Conservation (phyloP, 352 stramenopile genomes). For the Phytophthora citricola region DNA sequence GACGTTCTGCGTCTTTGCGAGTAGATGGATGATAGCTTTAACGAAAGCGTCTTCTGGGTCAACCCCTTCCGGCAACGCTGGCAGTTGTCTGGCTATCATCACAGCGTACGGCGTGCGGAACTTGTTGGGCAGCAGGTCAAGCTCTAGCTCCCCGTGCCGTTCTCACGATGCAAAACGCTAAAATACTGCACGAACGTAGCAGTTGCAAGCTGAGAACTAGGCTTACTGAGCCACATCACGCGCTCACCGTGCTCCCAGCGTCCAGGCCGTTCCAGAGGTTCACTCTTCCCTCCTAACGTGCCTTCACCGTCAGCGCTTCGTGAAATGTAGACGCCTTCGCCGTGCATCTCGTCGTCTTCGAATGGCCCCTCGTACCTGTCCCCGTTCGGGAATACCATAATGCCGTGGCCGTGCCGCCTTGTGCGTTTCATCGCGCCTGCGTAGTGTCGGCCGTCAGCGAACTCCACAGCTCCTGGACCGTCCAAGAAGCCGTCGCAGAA, state of each 20-base stretch:
- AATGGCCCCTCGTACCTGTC: constrained; percentile 93
- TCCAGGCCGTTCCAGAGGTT: constrained; percentile 69
- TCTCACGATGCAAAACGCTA: constrained; percentile 34
- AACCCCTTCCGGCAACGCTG: constrained; percentile 73
- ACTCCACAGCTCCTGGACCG: constrained; percentile 62
- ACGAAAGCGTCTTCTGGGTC: constrained; percentile 74
- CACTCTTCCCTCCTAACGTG: constrained; percentile 32
- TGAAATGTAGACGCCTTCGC: constrained; percentile 75
- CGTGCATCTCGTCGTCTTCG: constrained; percentile 83
- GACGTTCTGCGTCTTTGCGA: constrained; percentile 82
- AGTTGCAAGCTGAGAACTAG: constrained; percentile 75
- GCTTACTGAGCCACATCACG: constrained; percentile 68
- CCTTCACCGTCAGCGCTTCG: constrained; percentile 24
- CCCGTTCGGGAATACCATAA: constrained; percentile 87
- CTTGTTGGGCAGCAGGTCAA: constrained; percentile 67
- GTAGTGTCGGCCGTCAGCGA: constrained; percentile 77
- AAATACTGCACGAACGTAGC: constrained; percentile 85
- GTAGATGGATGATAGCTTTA: constrained; percentile 67
- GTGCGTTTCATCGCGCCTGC: constrained; percentile 64
- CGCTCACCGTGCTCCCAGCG: constrained; percentile 73
- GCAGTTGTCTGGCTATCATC: constrained; percentile 80
- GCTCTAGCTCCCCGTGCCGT: constrained; percentile 58
- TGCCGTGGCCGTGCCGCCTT: constrained; percentile 75
- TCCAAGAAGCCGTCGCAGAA: constrained; percentile 73
- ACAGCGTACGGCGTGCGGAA: constrained; percentile 83